Evolutionary conservation across 371 early-diverging fungal species (phyloP), one percentile per base, ranked within the genome.

Genomic region (Mucor sp.): DNA sequence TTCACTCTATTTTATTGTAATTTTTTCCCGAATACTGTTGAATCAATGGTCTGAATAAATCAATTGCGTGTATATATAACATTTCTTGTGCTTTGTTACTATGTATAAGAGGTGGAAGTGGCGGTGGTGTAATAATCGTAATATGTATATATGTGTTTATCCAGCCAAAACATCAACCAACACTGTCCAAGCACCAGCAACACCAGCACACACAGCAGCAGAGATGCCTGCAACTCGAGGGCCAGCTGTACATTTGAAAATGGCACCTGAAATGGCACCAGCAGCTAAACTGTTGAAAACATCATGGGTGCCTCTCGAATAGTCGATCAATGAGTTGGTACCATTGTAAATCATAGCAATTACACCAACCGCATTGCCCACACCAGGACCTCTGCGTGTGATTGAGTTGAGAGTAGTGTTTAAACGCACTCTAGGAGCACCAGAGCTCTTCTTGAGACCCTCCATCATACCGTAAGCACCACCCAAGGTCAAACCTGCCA

Each of bases 361-460:
- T 9, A 95, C 88, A 74, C 94, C 95, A 9, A 90, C 81, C 28
- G 94, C 90, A 81, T 95, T 95, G 69, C 90, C 95, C 57, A 94
- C 76, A 69, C 93, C 94, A 19, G 95, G 95, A 15, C 95, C 95
- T 62, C 95, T 88, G 60, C 93, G 88, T 6, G 95, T 95, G 74
- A 90, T 89, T 30, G 88, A 84, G 82, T 95, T 95, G 57, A 95
- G 85, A 23, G 95, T 87, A 57, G 92, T 89, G 80, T 95, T 95
- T 44, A 94, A 76, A 58, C 93, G 89, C 48, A 95, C 85, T 83
- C 90, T 93, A 25, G 85, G 79, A 59, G 83, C 80, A 33, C 69
- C 81, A 39, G 84, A 72, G 25, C 91, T 89, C 67, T 82, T 81
- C 32, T 85, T 87, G 44, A 91, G 72, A 74, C 94, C 95, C 74